Evolutionary conservation across 768 basidiomycete genomes (phyloP).

Genomic region (Pholiota microspora): DNA sequence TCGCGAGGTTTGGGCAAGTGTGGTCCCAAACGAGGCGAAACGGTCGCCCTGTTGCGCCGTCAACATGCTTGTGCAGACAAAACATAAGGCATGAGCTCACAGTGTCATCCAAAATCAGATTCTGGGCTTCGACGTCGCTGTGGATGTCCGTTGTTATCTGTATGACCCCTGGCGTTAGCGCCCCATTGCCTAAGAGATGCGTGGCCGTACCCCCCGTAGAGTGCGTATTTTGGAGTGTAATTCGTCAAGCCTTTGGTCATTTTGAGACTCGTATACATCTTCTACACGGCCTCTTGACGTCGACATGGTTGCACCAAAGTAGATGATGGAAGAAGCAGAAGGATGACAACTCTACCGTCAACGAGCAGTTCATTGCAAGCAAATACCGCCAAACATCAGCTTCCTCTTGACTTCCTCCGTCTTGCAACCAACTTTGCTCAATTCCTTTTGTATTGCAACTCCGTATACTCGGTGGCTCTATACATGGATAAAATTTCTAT

Average conservation of each 20-base stretch:
- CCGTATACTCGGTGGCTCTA: too few species aligned
- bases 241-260: conserved; percentile 81
- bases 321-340: too few species aligned
- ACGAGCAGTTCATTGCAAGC: too few species aligned
- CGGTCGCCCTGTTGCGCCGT: conserved; percentile 53
- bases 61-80: conserved; percentile 1
- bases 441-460: too few species aligned
- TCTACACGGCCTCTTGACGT: conserved; percentile 48
- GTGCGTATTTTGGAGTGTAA: conserved; percentile 84
- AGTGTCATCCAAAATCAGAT: conserved; percentile 72
- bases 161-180: conserved; percentile 1
- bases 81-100: conserved; percentile 37
- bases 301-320: conserved; percentile 36
- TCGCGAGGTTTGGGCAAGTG: conserved; percentile 64
- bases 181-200: background rate
- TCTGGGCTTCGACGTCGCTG: conserved; percentile 82
- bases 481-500: too few species aligned
- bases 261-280: conserved; percentile 81
- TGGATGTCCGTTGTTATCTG: conserved; percentile 90
- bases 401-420: too few species aligned
- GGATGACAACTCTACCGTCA: too few species aligned
- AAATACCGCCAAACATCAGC: too few species aligned
- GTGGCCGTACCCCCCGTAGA: conserved; percentile 63
- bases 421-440: too few species aligned
- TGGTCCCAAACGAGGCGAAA: conserved; percentile 62